Conservation (phyloP, 169 alveolate species). For the Toxoplasma gondii region DNA sequence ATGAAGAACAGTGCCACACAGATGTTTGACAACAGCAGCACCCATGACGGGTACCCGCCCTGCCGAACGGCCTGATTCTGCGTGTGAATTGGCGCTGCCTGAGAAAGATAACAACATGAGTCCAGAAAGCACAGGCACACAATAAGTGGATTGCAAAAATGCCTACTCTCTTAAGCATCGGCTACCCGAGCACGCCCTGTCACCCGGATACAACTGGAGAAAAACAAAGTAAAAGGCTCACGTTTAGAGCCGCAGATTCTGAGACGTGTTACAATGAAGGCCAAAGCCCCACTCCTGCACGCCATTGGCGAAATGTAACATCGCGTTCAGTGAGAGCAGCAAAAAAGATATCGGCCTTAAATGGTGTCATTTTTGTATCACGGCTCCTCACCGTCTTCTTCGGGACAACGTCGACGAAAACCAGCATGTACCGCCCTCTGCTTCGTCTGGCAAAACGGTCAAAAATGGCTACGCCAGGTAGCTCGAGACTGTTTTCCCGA, state of each 20-base stretch:
- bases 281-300: too few species aligned
- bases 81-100: conserved; percentile 31
- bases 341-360: too few species aligned
- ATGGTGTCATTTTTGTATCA: too few species aligned
- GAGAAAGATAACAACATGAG: not conserved
- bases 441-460: conserved; percentile 57
- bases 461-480: conserved; percentile 60
- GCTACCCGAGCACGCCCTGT: too few species aligned
- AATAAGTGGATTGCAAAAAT: too few species aligned
- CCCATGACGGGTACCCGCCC: conserved; percentile 68
- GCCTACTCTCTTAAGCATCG: too few species aligned
- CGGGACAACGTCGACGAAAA: conserved; percentile 55
- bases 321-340: too few species aligned
- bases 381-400: conserved; percentile 46
- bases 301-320: too few species aligned
- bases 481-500: conserved; percentile 45
- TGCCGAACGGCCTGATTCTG: not conserved
- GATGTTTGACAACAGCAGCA: conserved; percentile 53
- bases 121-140: not conserved
- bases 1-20: conserved; percentile 63
- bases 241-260: too few species aligned
- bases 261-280: too few species aligned
- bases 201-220: too few species aligned
- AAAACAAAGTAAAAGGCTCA: too few species aligned
- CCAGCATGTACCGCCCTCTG: conserved; percentile 50